Evolutionary conservation across 208 protist genomes (phyloP), one percentile per base, ranked within the genome.

Genomic region (Trypanosoma platydactyli): DNA sequence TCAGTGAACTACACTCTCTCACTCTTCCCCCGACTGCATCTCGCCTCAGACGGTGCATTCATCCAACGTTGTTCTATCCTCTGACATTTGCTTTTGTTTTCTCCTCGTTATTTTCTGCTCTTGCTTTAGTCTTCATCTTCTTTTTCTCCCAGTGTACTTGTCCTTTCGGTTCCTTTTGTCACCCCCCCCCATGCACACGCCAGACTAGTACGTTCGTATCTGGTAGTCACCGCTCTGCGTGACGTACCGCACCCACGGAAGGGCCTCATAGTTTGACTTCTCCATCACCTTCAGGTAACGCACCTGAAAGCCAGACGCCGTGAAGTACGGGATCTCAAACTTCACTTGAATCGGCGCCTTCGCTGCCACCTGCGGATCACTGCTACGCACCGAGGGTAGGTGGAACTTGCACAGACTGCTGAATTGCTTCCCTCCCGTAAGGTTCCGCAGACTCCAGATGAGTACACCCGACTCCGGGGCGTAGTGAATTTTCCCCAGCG

Each of bases 201-300:
- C 22, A 11, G 20, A 44, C 62, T 86, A 94, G 52, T 89, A 70
- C 4, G 81, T 97, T 11, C 97, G 88, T 16, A 99, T 72, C 67
- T 98, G 87, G 73, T 99, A 99, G 50, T 98, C 93, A 6, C 98
- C 98, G 70, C 91, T 98, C 76, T 97, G 83, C 18, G 98, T 99
- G 18, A 99, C 89, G 81, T 99, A 99, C n/a, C 98, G 88, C 49
- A 99, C 98, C 98, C 98, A 99, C 38, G 98, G 98, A 18, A 98
- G 74, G 5, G 98, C 96, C 69, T 97, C 78, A 71, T 99, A 99
- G 70, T 97, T 96, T 27, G 80, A 93, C 74, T 97, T 95, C 83
- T 99, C 98, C 27, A 95, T 88, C 49, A 99, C 94, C 82, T 99
- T 99, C 22, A 99, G 77, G 67, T 99, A 99, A 18, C 98, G 90